Conservation (phyloP, 331 rosid species). For the Pyrus hybrid region DNA sequence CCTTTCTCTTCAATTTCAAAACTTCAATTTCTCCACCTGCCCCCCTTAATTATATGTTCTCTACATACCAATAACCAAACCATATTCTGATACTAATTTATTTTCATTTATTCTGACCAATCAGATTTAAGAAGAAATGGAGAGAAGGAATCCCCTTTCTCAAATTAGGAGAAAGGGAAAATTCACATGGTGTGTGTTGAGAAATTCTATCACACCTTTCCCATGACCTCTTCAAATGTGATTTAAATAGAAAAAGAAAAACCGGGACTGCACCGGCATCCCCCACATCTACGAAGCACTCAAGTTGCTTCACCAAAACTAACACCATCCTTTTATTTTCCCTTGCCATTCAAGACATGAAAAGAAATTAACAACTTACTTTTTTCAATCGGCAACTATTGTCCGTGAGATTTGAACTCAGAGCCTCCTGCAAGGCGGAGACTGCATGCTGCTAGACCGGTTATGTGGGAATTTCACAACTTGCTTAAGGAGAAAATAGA, state of each 20-base stretch:
- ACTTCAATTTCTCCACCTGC: background rate
- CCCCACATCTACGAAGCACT: slow-evolving; percentile 22
- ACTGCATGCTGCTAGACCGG: too few relatives aligned
- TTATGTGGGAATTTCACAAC: background rate
- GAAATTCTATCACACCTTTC: background rate
- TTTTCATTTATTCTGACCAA: slow-evolving; percentile 7
- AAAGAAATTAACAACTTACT: slow-evolving; percentile 21
- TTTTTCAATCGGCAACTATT: too few relatives aligned
- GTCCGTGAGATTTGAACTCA: too few relatives aligned
- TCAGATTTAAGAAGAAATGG: background rate
- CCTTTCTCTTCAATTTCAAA: background rate
- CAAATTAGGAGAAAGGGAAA: background rate
- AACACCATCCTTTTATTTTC: slow-evolving; percentile 12
- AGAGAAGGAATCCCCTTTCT: background rate
- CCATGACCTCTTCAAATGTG: background rate
- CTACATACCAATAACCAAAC: background rate
- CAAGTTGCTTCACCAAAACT: slow-evolving; percentile 14
- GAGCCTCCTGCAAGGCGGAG: too few relatives aligned
- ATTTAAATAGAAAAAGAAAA: background rate
- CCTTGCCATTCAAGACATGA: slow-evolving; percentile 21
- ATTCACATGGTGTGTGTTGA: background rate
- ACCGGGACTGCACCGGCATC: background rate
- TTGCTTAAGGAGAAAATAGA: background rate
- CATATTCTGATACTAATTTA: slow-evolving; percentile 6
- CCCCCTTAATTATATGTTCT: slow-evolving; percentile 3